Evolutionary conservation across 2,329 filamentous ascomycete genomes (phyloP).

Genomic region (Davidsoniella australis): DNA sequence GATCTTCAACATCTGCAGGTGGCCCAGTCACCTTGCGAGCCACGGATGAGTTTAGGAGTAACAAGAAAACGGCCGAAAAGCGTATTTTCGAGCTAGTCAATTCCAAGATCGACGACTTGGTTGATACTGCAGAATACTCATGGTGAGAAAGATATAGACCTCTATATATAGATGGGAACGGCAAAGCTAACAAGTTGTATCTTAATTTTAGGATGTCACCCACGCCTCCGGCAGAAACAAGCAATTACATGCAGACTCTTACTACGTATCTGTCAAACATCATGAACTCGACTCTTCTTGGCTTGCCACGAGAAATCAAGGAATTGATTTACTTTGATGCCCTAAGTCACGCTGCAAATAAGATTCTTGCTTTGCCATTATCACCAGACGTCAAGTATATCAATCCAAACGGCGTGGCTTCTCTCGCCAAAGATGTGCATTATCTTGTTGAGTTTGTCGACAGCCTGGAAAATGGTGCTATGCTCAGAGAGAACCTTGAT

Average conservation of each 20-base stretch:
- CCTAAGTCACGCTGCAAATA: conserved; percentile 72
- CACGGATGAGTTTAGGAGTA: conserved; percentile 69
- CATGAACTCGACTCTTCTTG: conserved; percentile 86
- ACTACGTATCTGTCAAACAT: conserved; percentile 89
- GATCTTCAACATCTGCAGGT: conserved; percentile 65
- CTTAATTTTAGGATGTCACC: conserved; percentile 28
- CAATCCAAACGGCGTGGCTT: conserved; percentile 67
- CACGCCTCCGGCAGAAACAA: conserved; percentile 52
- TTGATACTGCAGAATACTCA: conserved; percentile 94
- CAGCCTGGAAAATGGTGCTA: conserved; percentile 66
- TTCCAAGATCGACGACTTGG: conserved; percentile 92
- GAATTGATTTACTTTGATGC: conserved; percentile 97
- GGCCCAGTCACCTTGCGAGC: conserved; percentile 66
- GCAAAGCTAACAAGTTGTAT: background rate
- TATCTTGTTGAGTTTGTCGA: conserved; percentile 79
- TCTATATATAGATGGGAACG: background rate
- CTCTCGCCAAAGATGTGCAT: conserved; percentile 65
- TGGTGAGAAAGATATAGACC: conserved; percentile 35
- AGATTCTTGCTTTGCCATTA: conserved; percentile 65
- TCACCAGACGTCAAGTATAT: conserved; percentile 68
- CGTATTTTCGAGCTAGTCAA: conserved; percentile 97
- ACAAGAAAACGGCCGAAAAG: conserved; percentile 93
- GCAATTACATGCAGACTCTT: conserved; percentile 87
- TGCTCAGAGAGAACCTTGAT: conserved; percentile 75
- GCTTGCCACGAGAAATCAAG: conserved; percentile 88